Evolutionary conservation across 768 basidiomycete genomes (phyloP).

Genomic region (Kwoniella botswanensis): DNA sequence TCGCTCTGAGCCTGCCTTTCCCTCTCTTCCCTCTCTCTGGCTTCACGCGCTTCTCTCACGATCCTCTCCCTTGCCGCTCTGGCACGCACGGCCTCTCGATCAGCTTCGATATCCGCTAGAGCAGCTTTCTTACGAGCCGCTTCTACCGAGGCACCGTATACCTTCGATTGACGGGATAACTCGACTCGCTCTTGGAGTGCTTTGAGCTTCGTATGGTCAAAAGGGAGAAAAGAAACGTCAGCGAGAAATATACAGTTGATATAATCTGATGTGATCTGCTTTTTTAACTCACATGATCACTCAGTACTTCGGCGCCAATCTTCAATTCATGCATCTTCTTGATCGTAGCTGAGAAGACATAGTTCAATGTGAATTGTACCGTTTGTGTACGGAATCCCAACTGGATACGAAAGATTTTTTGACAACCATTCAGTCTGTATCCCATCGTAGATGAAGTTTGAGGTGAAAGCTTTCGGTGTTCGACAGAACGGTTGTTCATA

Average conservation of each 20-base stretch:
- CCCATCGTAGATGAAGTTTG: neutral
- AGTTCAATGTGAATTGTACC: constrained; percentile 39
- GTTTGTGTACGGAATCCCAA: constrained; percentile 49
- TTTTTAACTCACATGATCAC: constrained; percentile 40
- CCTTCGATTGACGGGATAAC: constrained; percentile 14
- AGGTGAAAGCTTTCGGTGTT: too few relatives aligned
- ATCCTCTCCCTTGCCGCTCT: constrained; percentile 38
- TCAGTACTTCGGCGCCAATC: constrained; percentile 38
- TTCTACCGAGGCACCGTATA: constrained; percentile 30
- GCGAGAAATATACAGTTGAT: neutral
- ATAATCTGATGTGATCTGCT: neutral
- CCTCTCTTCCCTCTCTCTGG: constrained; percentile 19
- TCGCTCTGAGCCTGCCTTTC: constrained; percentile 17
- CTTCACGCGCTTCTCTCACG: constrained; percentile 33
- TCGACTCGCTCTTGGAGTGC: constrained; percentile 31
- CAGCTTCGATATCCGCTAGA: constrained; percentile 43
- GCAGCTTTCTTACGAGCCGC: constrained; percentile 40
- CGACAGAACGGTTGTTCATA: neutral
- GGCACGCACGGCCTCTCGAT: constrained; percentile 39
- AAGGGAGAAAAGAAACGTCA: neutral
- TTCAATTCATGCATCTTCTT: constrained; percentile 45
- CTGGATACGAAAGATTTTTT: constrained; percentile 18
- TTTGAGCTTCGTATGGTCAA: constrained; percentile 20
- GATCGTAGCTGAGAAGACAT: constrained; percentile 32
- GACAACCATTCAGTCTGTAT: neutral